Evolutionary conservation across 2,329 filamentous ascomycete genomes (phyloP).

Genomic region (Trematosphaeria pertusa): DNA sequence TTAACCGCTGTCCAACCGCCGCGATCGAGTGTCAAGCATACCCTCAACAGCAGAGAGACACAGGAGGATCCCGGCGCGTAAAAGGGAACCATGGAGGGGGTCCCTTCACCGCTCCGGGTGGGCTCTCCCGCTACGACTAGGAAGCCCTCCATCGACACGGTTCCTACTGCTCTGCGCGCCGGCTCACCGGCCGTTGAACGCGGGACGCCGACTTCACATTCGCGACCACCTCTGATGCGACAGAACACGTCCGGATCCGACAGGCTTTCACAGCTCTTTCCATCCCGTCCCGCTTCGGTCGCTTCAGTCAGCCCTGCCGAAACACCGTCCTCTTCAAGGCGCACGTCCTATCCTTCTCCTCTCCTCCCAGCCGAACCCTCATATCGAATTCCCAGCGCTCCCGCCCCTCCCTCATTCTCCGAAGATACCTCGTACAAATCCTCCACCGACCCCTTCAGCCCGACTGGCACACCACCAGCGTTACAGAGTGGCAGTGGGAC

Average conservation of each 20-base stretch:
- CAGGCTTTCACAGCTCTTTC: conserved; percentile 47
- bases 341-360: conserved; percentile 40
- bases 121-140: conserved; percentile 33
- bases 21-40: too few relatives aligned
- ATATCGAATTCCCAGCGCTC: conserved; percentile 38
- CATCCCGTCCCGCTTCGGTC: conserved; percentile 38
- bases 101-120: conserved; percentile 39
- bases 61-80: too few relatives aligned
- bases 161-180: conserved; percentile 39
- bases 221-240: conserved; percentile 33
- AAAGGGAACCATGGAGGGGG: conserved; percentile 29
- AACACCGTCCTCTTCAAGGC: conserved; percentile 25
- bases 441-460: conserved; percentile 26
- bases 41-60: too few relatives aligned
- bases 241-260: conserved; percentile 42
- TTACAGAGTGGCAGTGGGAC: conserved; percentile 33
- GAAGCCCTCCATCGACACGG: conserved; percentile 23
- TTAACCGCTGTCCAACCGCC: too few relatives aligned
- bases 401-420: conserved; percentile 40
- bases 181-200: conserved; percentile 35
- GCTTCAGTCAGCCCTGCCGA: conserved; percentile 30
- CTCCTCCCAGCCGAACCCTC: conserved; percentile 36
- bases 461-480: conserved; percentile 20
- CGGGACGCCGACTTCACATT: conserved; percentile 16
- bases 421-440: conserved; percentile 40